These are phyloP conservation scores for Diaporthe citrichinensis DNA, from an alignment of 2,329 filamentous ascomycete genomes.

Conservation along the genomic window DNA sequence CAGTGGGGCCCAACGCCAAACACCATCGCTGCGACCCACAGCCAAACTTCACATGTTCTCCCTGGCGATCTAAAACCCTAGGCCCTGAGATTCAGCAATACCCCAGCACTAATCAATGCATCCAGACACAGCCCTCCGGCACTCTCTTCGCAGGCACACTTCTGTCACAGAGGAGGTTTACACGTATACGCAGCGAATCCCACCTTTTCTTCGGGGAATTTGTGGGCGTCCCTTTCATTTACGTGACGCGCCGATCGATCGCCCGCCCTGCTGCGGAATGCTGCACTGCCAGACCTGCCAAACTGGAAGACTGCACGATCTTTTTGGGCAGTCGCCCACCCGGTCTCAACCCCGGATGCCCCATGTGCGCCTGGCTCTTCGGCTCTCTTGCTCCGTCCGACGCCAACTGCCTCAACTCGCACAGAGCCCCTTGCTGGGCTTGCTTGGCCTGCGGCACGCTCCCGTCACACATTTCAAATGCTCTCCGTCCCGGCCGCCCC, in stretches of 20 bases:
- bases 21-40: conserved; percentile 22
- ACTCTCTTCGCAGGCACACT: background rate
- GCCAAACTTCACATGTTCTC: background rate
- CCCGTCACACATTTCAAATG: conserved; percentile 14
- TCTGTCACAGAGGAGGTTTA: background rate
- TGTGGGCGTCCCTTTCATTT: conserved; percentile 32
- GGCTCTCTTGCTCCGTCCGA: conserved; percentile 26
- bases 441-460: conserved; percentile 20
- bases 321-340: background rate
- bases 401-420: conserved; percentile 27
- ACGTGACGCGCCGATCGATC: conserved; percentile 29
- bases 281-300: conserved; percentile 8
- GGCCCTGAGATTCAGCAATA: conserved; percentile 11
- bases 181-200: conserved; percentile 17
- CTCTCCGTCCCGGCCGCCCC: conserved; percentile 1
- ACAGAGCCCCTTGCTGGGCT: conserved; percentile 7
- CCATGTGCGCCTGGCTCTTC: conserved; percentile 15
- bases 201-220: conserved; percentile 11
- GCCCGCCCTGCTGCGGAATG: background rate
- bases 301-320: background rate
- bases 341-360: background rate
- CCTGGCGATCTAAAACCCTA: conserved; percentile 18
- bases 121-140: background rate
- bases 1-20: conserved; percentile 25
- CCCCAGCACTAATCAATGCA: conserved; percentile 23